Evolutionary conservation across 2,329 filamentous ascomycete species (phyloP), one percentile per base, ranked within the genome.

Genomic region (Rugonectria rugulosa): DNA sequence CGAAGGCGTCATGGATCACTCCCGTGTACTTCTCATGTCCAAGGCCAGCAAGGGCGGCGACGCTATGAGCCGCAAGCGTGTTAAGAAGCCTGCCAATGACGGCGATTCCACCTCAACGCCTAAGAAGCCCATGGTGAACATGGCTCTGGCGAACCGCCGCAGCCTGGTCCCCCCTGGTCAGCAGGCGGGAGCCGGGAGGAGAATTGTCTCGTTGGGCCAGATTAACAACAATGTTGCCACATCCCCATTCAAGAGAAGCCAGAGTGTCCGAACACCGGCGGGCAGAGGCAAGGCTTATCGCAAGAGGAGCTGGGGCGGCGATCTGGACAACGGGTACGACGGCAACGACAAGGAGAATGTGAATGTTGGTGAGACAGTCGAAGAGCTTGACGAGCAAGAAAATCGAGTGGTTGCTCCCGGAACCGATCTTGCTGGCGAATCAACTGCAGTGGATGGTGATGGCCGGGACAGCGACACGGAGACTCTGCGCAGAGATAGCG

Each of bases 1-100:
- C 26, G 94, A 98, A 63, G 93, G 94, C 21, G 91, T 98, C 60
- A 96, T 99, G 77, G 93, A 98, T 66, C 94, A 98, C 72, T 97
- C 94, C 17, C 89, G 94, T 6, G 88, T 94, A 21, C 81, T 97
- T n/a, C 84, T 98, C 54, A 90, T 95, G 79, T 80, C 86, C 63
- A 88, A 91, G 76, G 77, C 83, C 4, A 77, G 73, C 63, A 80
- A 79, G 65, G 75, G 75, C 10, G 75, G 79, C 10, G 83, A 86
- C 48, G 75, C 78, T 57, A 86, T 86, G 83, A 85, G 75, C 70
- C 81, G 83, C 45, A 86, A 86, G 73, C 78, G 84, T 7, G 73
- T 80, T 55, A 76, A 79, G 65, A 80, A 79, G 56, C 71, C 73
- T 7, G 60, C 57, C n/a, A 65, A 57, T 6, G 65, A 65, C 7